Percentiles rank a stretch among this genome's conserved stretches.
Conservation (phyloP, 495 filamentous ascomycete genomes). For the Neurospora discreta region DNA sequence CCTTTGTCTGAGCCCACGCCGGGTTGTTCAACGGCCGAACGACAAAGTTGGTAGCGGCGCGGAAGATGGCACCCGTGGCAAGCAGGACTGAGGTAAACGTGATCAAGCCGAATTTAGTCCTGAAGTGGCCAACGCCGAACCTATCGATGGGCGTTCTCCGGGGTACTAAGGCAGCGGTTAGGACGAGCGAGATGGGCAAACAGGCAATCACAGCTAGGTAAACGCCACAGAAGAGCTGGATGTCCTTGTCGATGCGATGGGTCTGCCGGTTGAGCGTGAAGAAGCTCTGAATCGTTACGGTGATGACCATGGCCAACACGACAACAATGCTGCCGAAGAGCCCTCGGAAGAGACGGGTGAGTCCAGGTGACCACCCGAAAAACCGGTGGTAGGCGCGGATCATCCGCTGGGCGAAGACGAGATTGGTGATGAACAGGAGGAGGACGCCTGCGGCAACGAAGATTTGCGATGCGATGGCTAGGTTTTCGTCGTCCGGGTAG, state of each 20-base stretch:
- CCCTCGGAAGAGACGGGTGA: constrained; percentile 38
- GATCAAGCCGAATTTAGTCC: constrained; percentile 55
- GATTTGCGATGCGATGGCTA: constrained; percentile 63
- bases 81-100: constrained; percentile 43
- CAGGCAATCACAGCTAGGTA: constrained; percentile 64
- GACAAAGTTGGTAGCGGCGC: constrained; percentile 47
- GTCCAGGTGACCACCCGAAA: constrained; percentile 51
- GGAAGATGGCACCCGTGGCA: constrained; percentile 59
- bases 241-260: constrained; percentile 40
- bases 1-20: constrained; percentile 55
- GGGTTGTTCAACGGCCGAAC: constrained; percentile 43
- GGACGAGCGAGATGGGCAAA: constrained; percentile 57
- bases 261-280: constrained; percentile 49
- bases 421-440: constrained; percentile 69
- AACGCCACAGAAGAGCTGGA: constrained; percentile 56
- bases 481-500: constrained; percentile 30
- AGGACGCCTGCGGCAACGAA: constrained; percentile 69
- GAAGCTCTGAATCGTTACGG: constrained; percentile 49
- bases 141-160: constrained; percentile 46
- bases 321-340: constrained; percentile 51
- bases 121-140: constrained; percentile 59
- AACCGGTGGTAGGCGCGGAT: constrained; percentile 60
- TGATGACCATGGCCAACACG: constrained; percentile 60
- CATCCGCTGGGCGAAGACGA: constrained; percentile 70
- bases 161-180: constrained; percentile 37